Percentiles rank a stretch among this genome's conserved stretches.
These are phyloP conservation scores for Hyaloscypha finlandica DNA, from an alignment of 495 filamentous ascomycete species.

Conservation along the genomic window DNA sequence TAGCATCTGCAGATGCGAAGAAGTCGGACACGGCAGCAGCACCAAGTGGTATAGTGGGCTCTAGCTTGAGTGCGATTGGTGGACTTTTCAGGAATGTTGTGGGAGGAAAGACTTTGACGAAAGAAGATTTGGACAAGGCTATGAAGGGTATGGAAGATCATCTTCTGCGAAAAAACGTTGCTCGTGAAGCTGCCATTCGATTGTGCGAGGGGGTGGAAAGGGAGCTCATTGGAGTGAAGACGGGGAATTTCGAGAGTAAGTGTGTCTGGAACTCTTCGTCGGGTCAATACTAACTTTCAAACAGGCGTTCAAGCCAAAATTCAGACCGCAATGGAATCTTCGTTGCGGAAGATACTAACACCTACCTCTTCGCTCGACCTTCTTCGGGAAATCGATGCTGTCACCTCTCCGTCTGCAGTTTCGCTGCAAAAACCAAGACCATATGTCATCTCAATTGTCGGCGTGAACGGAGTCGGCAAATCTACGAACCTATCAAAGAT, in stretches of 20 bases:
- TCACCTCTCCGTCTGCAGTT: constrained; percentile 61
- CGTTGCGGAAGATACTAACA: constrained; percentile 90
- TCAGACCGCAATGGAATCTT: constrained; percentile 81
- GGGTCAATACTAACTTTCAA: constrained; percentile 1
- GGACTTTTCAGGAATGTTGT: constrained; percentile 92
- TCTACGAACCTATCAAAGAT: constrained; percentile 97
- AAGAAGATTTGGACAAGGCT: constrained; percentile 83
- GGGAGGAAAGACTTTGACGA: constrained; percentile 87
- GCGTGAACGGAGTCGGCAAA: constrained; percentile 97
- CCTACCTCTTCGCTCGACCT: constrained; percentile 94
- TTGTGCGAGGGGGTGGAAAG: constrained; percentile 89
- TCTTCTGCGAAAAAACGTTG: constrained; percentile 93
- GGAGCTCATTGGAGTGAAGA: constrained; percentile 88
- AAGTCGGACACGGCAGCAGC: constrained; percentile 34
- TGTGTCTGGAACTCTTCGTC: constrained; percentile 18
- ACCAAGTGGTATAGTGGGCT: constrained; percentile 67
- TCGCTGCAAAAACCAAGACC: constrained; percentile 65
- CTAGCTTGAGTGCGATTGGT: constrained; percentile 75
- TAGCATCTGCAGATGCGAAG: constrained; percentile 51
- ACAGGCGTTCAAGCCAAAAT: constrained; percentile 76
- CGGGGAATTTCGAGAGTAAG: constrained; percentile 83
- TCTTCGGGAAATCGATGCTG: constrained; percentile 84
- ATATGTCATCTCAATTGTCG: constrained; percentile 96
- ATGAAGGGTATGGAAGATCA: constrained; percentile 96
- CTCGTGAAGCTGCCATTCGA: constrained; percentile 87